Base-by-base conservation (phyloP, 495 filamentous ascomycete genomes). In the Rhypophila decipiens region DNA sequence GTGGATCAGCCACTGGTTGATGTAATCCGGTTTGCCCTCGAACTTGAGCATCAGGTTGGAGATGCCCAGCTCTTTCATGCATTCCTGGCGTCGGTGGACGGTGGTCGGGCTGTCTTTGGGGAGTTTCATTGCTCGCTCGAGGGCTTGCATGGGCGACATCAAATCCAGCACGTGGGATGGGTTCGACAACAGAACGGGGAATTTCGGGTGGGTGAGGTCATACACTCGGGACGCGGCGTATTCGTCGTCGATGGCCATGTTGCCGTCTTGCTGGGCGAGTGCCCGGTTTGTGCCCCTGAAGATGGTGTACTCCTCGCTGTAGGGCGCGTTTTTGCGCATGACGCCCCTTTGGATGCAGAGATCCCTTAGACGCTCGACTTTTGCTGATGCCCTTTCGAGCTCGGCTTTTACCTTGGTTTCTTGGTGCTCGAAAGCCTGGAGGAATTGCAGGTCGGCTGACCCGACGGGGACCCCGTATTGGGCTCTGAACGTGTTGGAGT, bases 1-100 rank as follows among this genome's bases (percentile, higher is more conserved):
- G 52, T 73, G 69, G 23, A 73, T 63, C 4, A 75, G 54, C 72
- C 72, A 75, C 39, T 65, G 61, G 49, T 73, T 73, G 52, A 75
- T 67, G 45, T 58, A 72, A 42, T 70, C 66, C 15, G 42, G 58
- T 47, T 63, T 72, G 47, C 60, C 59, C 7, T 57, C 58, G 3
- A 56, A 60, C 7, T 56, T 54, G n/a, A 49, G 42, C 52, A 68
- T 53, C 18, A 66, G 55, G 3, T 46, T 54, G 38, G 40, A 37
- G 48, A 68, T 68, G 3, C 55, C 63, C 1, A 60, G 50, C 49
- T 68, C 65, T 39, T 68, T 68, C 47, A 62, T 55, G 33, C 57
- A 58, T 21, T 56, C 51, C 4, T 54, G 52, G 10, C 54, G 39
- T 12, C 47, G 46, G 38, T 42, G 49, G 7, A 51, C 50, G n/a